A percentile compares a stretch with the other conserved stretches of the same genome.
These are phyloP conservation scores for Trametes versicolor DNA, from an alignment of 1,284 basidiomycete species.

Conservation along the genomic window DNA sequence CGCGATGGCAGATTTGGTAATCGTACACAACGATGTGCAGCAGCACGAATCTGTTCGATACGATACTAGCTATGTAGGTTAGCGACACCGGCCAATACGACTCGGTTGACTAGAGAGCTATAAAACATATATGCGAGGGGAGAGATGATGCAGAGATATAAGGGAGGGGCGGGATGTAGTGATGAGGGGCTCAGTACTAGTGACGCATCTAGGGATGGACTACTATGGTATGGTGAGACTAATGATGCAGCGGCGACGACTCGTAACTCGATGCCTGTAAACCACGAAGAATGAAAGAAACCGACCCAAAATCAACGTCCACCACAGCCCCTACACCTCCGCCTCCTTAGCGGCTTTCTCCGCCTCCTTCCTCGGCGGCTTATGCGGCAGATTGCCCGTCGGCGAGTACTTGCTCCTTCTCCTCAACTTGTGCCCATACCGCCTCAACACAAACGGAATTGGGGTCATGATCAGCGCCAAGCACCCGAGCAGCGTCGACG, in stretches of 20 bases:
- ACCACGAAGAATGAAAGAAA: neutral
- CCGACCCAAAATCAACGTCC: neutral
- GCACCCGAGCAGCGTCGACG: constrained; percentile 45
- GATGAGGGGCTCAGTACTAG: neutral
- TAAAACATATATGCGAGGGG: neutral
- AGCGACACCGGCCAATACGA: no score
- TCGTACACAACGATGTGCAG: no score
- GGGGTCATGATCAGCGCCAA: constrained; percentile 44
- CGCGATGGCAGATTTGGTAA: no score
- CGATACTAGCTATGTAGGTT: no score
- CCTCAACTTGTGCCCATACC: constrained; percentile 41
- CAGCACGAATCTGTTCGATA: no score
- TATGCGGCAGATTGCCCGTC: constrained; percentile 23
- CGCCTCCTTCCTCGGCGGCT: constrained; percentile 27
- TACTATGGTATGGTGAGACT: neutral
- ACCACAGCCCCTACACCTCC: neutral
- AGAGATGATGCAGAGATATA: neutral
- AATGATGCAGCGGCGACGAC: neutral
- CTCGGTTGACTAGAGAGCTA: neutral
- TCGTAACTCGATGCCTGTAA: neutral
- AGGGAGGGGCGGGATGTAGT: no score
- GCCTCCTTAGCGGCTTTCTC: constrained; percentile 14
- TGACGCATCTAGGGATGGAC: neutral
- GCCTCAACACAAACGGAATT: constrained; percentile 46
- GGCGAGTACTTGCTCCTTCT: constrained; percentile 43